Evolutionary conservation across 1,284 basidiomycete genomes (phyloP).

Genomic region (Erythrobasidium hasegawianum): DNA sequence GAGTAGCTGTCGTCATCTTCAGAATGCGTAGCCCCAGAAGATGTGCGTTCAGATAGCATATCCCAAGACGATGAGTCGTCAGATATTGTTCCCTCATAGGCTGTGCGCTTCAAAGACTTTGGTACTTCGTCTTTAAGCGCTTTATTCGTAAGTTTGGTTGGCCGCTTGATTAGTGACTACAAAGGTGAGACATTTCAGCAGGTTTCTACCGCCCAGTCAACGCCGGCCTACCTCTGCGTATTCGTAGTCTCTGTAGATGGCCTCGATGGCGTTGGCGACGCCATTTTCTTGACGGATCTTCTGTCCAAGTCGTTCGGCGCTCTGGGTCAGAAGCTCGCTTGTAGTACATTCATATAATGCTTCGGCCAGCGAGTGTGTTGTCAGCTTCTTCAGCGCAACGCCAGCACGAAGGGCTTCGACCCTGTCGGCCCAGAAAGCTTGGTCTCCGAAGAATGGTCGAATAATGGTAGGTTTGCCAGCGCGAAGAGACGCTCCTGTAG

Average conservation of each 20-base stretch:
- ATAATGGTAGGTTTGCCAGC: constrained; percentile 94
- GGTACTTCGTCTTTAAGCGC: background rate
- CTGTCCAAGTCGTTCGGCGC: constrained; percentile 76
- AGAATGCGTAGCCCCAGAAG: background rate
- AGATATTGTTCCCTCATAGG: background rate
- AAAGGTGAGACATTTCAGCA: no score
- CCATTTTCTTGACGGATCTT: constrained; percentile 86
- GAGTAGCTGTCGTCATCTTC: no score
- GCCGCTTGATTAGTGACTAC: constrained; percentile 23
- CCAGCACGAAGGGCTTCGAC: constrained; percentile 91
- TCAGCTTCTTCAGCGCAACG: constrained; percentile 62
- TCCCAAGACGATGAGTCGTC: constrained; percentile 29
- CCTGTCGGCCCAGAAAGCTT: constrained; percentile 94
- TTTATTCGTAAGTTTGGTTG: background rate
- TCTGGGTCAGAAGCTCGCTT: constrained; percentile 77
- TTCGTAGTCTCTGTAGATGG: constrained; percentile 78
- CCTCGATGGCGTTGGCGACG: constrained; percentile 79
- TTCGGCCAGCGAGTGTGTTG: constrained; percentile 67
- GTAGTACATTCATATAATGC: constrained; percentile 78
- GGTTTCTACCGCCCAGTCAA: no score
- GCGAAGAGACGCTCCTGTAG: constrained; percentile 68
- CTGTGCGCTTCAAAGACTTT: no score
- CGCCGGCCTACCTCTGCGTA: constrained; percentile 38
- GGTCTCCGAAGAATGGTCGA: constrained; percentile 92
- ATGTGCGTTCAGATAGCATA: constrained; percentile 26